Base-by-base conservation (phyloP, 2,329 filamentous ascomycete species). In the Neonectria magnoliae region DNA sequence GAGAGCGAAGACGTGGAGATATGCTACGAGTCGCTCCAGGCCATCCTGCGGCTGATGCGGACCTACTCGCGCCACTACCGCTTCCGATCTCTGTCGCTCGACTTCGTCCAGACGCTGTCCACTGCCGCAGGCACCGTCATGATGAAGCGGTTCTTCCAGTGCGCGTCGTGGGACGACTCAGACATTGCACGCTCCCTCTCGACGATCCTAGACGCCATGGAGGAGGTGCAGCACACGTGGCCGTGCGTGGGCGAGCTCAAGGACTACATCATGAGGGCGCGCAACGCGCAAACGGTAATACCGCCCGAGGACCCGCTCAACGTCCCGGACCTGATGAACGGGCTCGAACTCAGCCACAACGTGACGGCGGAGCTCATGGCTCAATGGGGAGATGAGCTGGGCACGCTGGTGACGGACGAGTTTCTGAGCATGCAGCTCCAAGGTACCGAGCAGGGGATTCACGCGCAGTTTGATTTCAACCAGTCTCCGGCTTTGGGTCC, bases 131-230 rank as follows among this genome's bases (percentile, higher is more conserved):
- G 81, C 31, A 79, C 81, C 1, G 74, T 85, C 27, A 75, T 85
- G 67, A 83, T 85, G 81, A 80, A 81, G 57, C 76, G 81, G 1
- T 80, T 80, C 60, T 75, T 85, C 42, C 76, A 82, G 31, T 71
- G 75, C 8, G 75, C 78, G 0, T 75, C 80, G 0, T 81, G 79
- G 78, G 77, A 78, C 36, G 81, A 84, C 63, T 70, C 75, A 0
- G 77, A 84, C 53, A 84, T 89, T 29, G 81, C 85, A 0, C 78
- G 78, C 29, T 82, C 84, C 18, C 76, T 90, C 25, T 81, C 83
- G 9, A 78, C 82, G 16, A 78, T 82, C n/a, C 73, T 82, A 0
- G 81, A 85, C 5, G 82, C 83, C 38, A 84, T 87, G 66, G 78
- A 84, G 36, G 78, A 81, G n/a, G 84, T 89, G 36, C 79, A 87